phyloP scores from a whole-genome alignment of 441 rosid species.

The Croton laevigatus region DNA sequence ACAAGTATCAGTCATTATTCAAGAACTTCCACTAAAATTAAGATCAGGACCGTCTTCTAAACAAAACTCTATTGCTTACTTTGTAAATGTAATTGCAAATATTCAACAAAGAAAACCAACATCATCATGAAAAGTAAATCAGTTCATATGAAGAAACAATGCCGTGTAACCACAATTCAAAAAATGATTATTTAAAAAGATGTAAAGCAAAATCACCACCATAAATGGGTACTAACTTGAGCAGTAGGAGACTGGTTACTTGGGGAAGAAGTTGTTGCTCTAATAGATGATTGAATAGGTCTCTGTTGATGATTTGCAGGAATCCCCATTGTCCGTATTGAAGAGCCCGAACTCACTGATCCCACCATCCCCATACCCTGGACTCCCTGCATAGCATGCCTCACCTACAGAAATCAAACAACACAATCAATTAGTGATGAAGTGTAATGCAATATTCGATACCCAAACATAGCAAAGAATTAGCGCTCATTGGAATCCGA shows the following conservation, averaged over 20 bases:
- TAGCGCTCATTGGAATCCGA: slow-evolving; percentile 1
- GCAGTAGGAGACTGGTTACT: slow-evolving; percentile 50
- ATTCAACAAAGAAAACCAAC: not conserved
- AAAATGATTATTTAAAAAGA: not conserved
- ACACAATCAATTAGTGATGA: not conserved
- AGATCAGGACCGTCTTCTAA: not conserved
- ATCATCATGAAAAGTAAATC: not conserved
- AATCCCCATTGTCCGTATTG: slow-evolving; percentile 69
- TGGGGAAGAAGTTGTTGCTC: slow-evolving; percentile 51
- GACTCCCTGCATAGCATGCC: slow-evolving; percentile 59
- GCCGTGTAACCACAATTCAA: not conserved
- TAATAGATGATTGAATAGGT: slow-evolving; percentile 57
- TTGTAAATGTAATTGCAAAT: not conserved
- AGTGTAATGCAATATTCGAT: too few species aligned
- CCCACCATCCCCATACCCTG: slow-evolving; percentile 68
- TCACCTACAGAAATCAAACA: slow-evolving; percentile 35
- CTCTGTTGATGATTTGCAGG: slow-evolving; percentile 66
- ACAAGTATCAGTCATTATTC: not conserved
- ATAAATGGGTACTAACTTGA: slow-evolving; percentile 50
- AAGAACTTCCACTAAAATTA: not conserved
- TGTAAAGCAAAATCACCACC: not conserved
- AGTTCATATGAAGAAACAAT: not conserved
- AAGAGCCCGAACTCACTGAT: slow-evolving; percentile 56
- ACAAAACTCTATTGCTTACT: not conserved
- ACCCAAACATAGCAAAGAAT: too few species aligned